Base-by-base conservation (phyloP, 768 basidiomycete genomes). In the Rhodotorula toruloides region DNA sequence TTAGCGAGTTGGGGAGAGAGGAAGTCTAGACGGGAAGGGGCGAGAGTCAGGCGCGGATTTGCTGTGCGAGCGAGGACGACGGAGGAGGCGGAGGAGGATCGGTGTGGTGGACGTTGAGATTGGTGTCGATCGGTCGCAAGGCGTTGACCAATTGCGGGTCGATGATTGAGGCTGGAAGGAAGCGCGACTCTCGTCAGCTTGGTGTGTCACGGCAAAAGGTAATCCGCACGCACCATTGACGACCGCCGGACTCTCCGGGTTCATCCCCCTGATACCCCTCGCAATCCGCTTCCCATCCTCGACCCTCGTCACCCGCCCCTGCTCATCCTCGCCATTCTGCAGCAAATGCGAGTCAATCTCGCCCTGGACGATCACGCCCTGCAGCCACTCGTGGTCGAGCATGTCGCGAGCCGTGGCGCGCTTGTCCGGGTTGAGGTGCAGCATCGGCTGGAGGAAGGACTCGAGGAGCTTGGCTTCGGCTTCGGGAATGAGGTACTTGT, bases 401-500 rank as follows among this genome's bases (percentile, higher is more conserved):
- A 96, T 82, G 67, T 96, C 92, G n/a, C 82, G 79, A 0, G 94
- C 93, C 65, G 86, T 87, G 0, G 92, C 91, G 34, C 94, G 85
- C 72, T 88, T 86, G 68, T 93, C 91, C 0, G 93, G 89, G 73
- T 88, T 85, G 27, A 96, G 83, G 36, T 89, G 82, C 14, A 99
- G 82, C 94, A 98, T 96, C 7, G 92, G 92, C 19, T 81, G 81
- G 21, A 94, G 80, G 82, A 96, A 93, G 2, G 84, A 82, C 4
- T 87, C 83, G 67, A 97, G 86, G 44, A 84, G 80, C 48, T 89
- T 88, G 2, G 94, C 90, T 57, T 93, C 91, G 9, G 82, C 79
- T 55, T 84, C 83, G 2, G 90, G 86, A 75, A 99, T 91, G 61
- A 96, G 84, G 79, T 98, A 98, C 80, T 99, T 98, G 82, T 99